Evolutionary conservation across 1,284 basidiomycete species (phyloP).

Genomic region (Tilletia walkeri): DNA sequence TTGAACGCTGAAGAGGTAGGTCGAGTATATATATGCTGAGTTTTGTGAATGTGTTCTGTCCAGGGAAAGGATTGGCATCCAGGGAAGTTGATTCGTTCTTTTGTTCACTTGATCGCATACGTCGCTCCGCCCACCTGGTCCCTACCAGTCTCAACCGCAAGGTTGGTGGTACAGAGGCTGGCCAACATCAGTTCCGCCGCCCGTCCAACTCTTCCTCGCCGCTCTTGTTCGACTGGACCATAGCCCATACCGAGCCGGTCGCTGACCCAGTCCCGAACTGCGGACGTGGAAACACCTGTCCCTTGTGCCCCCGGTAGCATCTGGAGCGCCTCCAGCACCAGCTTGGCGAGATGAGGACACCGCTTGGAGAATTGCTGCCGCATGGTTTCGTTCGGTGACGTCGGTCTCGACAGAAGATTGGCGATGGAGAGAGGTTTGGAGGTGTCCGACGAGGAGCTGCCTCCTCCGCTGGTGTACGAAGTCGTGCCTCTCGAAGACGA

Average conservation of each 20-base stretch:
- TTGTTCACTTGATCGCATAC: neutral
- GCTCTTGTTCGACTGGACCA: neutral
- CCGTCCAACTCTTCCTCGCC: neutral
- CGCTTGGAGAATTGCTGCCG: neutral
- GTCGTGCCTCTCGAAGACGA: neutral
- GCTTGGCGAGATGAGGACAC: slow-evolving; percentile 5
- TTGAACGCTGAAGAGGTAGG: too few species aligned
- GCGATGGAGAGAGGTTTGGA: slow-evolving; percentile 4
- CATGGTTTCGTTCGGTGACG: neutral
- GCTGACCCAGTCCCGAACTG: neutral
- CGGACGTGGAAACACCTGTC: neutral
- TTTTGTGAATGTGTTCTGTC: too few species aligned
- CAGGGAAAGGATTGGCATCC: too few species aligned
- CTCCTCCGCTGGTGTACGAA: neutral
- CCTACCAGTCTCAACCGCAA: neutral
- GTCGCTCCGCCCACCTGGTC: neutral
- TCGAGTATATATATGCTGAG: too few species aligned
- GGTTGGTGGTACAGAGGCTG: neutral
- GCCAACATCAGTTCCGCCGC: neutral
- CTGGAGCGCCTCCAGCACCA: slow-evolving; percentile 4
- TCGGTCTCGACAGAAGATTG: slow-evolving; percentile 1
- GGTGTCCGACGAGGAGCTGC: neutral
- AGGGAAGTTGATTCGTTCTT: too few species aligned
- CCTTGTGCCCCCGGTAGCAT: neutral
- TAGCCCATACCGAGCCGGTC: neutral